These are phyloP conservation scores for Wickerhamomyces sp. DNA, from an alignment of 1,139 yeast genomes.

Conservation along the genomic window DNA sequence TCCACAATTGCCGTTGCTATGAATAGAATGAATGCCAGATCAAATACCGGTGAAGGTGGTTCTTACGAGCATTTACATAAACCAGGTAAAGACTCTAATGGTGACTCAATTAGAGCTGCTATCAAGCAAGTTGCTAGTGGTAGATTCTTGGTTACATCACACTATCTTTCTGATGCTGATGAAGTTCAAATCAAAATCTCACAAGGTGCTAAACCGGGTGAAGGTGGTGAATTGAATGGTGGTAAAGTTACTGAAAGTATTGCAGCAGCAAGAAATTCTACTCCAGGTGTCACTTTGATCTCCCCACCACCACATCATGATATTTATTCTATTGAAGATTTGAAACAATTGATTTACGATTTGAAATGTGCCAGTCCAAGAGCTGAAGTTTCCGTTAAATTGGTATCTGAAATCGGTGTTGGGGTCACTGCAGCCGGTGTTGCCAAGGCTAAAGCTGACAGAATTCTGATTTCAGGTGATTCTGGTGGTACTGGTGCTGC, in stretches of 20 bases:
- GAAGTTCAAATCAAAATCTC: constrained; percentile 98
- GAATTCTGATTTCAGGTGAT: constrained; percentile 91
- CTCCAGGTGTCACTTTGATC: constrained; percentile 94
- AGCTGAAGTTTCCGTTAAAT: constrained; percentile 92
- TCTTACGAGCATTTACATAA: constrained; percentile 79
- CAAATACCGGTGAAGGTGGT: constrained; percentile 99
- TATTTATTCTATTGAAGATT: constrained; percentile 95
- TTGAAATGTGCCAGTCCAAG: constrained; percentile 96
- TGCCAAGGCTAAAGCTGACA: constrained; percentile 98
- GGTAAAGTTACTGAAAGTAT: constrained; percentile 75
- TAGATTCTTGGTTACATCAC: constrained; percentile 95
- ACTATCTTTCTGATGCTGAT: constrained; percentile 92
- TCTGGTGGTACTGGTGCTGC: constrained; percentile 99
- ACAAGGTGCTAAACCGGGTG: constrained; percentile 99
- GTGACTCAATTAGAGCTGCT: constrained; percentile 97
- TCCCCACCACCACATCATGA: constrained; percentile 99
- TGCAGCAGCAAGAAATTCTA: constrained; percentile 95
- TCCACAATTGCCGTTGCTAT: constrained; percentile 96
- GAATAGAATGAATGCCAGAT: constrained; percentile 96
- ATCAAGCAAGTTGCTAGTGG: constrained; percentile 98
- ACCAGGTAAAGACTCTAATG: constrained; percentile 71
- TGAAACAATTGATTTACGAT: constrained; percentile 94
- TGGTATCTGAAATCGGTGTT: constrained; percentile 97
- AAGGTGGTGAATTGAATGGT: constrained; percentile 98
- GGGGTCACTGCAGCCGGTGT: constrained; percentile 99